phyloP scores from a whole-genome alignment of 75 land plant species.

The Picea glauca region DNA sequence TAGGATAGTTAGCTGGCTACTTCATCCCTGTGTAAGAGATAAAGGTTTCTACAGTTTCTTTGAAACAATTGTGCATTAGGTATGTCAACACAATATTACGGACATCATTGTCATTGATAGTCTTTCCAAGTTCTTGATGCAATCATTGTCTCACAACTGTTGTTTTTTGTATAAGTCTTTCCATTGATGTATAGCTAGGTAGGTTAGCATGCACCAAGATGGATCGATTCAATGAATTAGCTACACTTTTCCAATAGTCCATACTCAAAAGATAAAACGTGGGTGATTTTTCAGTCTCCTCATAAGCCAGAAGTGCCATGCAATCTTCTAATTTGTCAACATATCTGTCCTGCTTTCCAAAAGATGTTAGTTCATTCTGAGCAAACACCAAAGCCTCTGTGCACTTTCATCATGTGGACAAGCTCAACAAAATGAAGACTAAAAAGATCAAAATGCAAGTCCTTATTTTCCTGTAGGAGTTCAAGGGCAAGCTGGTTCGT shows the following conservation, averaged over 20 bases:
- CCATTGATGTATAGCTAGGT: slow-evolving; percentile 83
- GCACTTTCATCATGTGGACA: slow-evolving; percentile 74
- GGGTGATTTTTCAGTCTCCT: slow-evolving; percentile 91
- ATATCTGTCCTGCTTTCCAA: slow-evolving; percentile 68
- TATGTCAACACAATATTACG: no score
- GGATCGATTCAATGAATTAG: slow-evolving; percentile 72
- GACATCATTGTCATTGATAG: no score
- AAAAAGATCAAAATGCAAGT: slow-evolving; percentile 90
- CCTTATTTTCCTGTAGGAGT: slow-evolving; percentile 72
- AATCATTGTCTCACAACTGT: slow-evolving; percentile 69
- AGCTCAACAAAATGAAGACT: slow-evolving; percentile 91
- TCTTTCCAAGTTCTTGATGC: slow-evolving; percentile 76
- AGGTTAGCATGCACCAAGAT: slow-evolving; percentile 75
- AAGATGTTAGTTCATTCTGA: slow-evolving; percentile 68
- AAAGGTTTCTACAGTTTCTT: no score
- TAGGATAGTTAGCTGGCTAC: no score
- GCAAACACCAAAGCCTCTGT: slow-evolving; percentile 94
- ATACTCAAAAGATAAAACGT: slow-evolving; percentile 72
- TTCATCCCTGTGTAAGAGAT: no score
- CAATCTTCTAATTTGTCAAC: slow-evolving; percentile 83
- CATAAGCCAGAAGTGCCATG: slow-evolving; percentile 90
- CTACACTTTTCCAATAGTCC: slow-evolving; percentile 79
- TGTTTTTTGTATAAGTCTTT: slow-evolving; percentile 81
- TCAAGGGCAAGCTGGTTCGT: slow-evolving; percentile 74
- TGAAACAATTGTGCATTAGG: no score